Base-by-base conservation (phyloP, 495 filamentous ascomycete genomes). In the Penicillium atrosanguineum region DNA sequence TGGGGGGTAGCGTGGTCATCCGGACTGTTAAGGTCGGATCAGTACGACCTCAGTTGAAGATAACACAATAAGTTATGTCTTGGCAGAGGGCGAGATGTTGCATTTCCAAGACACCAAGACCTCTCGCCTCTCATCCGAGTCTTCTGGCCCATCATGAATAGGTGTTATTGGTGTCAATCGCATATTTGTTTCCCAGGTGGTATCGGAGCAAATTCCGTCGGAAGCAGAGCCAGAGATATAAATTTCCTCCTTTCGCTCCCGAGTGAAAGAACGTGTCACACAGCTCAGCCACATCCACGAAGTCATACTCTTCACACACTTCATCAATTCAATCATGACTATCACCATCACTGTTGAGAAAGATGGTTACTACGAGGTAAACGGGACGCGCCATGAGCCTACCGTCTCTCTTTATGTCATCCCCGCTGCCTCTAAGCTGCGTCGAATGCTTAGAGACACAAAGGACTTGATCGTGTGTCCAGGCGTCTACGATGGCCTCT, bases 401-500 rank as follows among this genome's bases (percentile, higher is more conserved):
- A 55, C 51, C 23, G 60, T 71, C 15, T 64, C 64, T 42, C 53
- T 72, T n/a, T 54, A 70, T 45, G 55, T 69, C 29, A 61, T 69
- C 20, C 67, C 73, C 1, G 77, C 70, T 0, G 74, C 76, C 16
- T 72, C 75, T 39, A 77, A 78, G 65, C 65, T 80, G 21, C 71
- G 76, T 6, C 68, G 71, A 29, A 74, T 75, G 67, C 52, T 80
- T 8, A 60, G 57, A 31, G 70, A 75, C 7, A 68, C 64, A 2
- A 63, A 69, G 26, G 69, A 72, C 1, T 34, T 75, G 44, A 76
- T 85, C 15, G 76, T 85, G 2, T 82, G 79, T 31, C 15, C 16
- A 20, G 31, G 34, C 5, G 79, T 86, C 5, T 84, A 84, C 55
- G 82, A 86, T 70, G 82, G 83, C 15, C 70, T 83, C 23, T 79